These are phyloP conservation scores for Xylaria sp. DNA, from an alignment of 2,329 filamentous ascomycete species.

Conservation along the genomic window DNA sequence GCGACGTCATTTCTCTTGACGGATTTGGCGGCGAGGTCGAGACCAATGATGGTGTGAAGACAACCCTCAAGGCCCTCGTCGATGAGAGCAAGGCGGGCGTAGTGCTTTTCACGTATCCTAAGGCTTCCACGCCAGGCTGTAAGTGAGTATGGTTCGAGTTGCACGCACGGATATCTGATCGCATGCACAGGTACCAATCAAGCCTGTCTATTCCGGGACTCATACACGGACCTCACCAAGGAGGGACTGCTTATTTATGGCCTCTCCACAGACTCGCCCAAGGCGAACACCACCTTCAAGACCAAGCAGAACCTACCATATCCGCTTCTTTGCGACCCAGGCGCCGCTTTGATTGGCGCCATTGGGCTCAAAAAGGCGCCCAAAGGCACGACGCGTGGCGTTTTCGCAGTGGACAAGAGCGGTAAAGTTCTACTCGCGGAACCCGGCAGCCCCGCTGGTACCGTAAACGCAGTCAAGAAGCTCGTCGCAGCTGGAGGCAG, in stretches of 20 bases:
- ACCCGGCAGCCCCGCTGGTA: conserved; percentile 80
- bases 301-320: conserved; percentile 92
- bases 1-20: conserved; percentile 66
- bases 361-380: conserved; percentile 90
- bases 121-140: conserved; percentile 95
- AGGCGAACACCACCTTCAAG: conserved; percentile 93
- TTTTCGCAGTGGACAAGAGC: conserved; percentile 85
- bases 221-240: conserved; percentile 78
- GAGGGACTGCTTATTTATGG: conserved; percentile 90
- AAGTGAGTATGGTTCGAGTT: conserved; percentile 56
- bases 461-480: conserved; percentile 79
- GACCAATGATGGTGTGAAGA: conserved; percentile 85
- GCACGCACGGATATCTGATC: conserved; percentile 22
- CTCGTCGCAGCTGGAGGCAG: conserved; percentile 64
- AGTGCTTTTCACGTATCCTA: conserved; percentile 95
- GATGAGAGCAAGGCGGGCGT: conserved; percentile 86
- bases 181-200: conserved; percentile 81
- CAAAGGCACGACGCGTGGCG: conserved; percentile 83
- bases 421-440: conserved; percentile 83
- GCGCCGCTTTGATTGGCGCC: conserved; percentile 78
- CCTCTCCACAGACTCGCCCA: conserved; percentile 86
- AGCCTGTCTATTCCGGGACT: conserved; percentile 92
- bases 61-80: conserved; percentile 81
- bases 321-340: conserved; percentile 84
- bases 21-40: conserved; percentile 78